phyloP scores from a whole-genome alignment of 2,329 filamentous ascomycete genomes.

The Thielaviopsis populi region DNA sequence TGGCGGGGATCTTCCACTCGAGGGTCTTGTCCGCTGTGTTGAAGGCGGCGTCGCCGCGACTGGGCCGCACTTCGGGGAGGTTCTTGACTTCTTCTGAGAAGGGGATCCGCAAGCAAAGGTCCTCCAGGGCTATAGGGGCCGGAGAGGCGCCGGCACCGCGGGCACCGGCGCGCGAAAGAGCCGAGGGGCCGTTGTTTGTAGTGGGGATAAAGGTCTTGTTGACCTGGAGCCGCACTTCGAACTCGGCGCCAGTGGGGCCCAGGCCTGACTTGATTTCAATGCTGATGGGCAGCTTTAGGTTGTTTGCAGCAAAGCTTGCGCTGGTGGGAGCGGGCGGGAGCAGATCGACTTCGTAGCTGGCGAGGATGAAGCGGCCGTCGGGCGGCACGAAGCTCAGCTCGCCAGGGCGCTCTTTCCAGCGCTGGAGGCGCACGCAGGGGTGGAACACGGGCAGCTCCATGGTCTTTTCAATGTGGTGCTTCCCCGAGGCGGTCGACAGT shows the following conservation, averaged over 20 bases:
- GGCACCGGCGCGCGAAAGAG: conserved; percentile 21
- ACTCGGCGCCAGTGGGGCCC: conserved; percentile 62
- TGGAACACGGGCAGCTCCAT: conserved; percentile 90
- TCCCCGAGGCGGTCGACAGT: conserved; percentile 67
- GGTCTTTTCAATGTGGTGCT: conserved; percentile 55
- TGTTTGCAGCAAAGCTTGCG: conserved; percentile 39
- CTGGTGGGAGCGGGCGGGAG: conserved; percentile 50
- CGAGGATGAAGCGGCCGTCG: conserved; percentile 83
- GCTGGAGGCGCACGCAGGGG: conserved; percentile 78
- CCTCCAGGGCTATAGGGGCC: conserved; percentile 41
- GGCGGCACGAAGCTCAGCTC: conserved; percentile 93
- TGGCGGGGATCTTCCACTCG: conserved; percentile 70
- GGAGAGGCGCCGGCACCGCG: conserved; percentile 43
- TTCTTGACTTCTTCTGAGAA: conserved; percentile 68
- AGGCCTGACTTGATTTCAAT: conserved; percentile 71
- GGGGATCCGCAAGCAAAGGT: conserved; percentile 63
- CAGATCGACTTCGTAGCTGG: conserved; percentile 86
- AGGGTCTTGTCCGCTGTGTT: conserved; percentile 55
- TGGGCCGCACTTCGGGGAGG: conserved; percentile 65
- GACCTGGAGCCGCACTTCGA: conserved; percentile 67
- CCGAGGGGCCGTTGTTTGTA: conserved; percentile 24
- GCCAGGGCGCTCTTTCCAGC: conserved; percentile 77
- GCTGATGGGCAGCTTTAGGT: conserved; percentile 65
- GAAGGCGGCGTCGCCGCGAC: conserved; percentile 71
- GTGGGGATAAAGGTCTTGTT: conserved; percentile 44